Evolutionary conservation across 1,284 basidiomycete species (phyloP), one percentile per base, ranked within the genome.

Genomic region (Malassezia sympodialis): DNA sequence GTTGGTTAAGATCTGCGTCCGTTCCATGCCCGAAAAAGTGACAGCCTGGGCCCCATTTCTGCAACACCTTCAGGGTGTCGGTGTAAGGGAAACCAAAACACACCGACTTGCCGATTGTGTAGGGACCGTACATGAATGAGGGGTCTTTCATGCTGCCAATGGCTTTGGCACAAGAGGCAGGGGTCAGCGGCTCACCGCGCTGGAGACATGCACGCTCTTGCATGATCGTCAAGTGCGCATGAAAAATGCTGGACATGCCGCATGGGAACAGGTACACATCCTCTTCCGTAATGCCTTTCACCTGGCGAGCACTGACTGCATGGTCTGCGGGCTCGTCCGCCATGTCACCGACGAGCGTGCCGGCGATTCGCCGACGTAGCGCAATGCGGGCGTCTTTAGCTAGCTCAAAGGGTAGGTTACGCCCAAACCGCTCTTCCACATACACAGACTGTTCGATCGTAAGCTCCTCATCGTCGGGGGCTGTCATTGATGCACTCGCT

Each of bases 11-110:
- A 57, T 94, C 88, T 3, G 79, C 74, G 56, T 87, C 83, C 5
- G 84, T 77, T 0, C 93, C 93, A 59, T 83, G 79, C 2, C 91
- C 93, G 56, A 88, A 82, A 78, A 96, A 94, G 75, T 89, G 81
- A 65, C 86, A 90, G 0, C 94, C 94, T 1, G 88, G 87, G 1
- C 94, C 94, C 89, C 91, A 98, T 76, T 99, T 96, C 65, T 93
- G 80, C 4, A 99, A 79, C 40, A 94, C 83, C 76, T 98, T 98
- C 58, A 96, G 81, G n/a, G 93, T 96, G 75, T 98, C 94, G 8
- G 85, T 89, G 76, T 96, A 99, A 0, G 91, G 87, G 76, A 98
- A 99, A 17, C 91, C 93, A 68, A 46, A 62, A 41, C 61, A 49
- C 19, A 67, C 59, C 45, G 63, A 66, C 46, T 72, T 70, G 4